These are phyloP conservation scores for Carex scoparia DNA, from an alignment of 176 grass and related monocot genomes.

Conservation along the genomic window DNA sequence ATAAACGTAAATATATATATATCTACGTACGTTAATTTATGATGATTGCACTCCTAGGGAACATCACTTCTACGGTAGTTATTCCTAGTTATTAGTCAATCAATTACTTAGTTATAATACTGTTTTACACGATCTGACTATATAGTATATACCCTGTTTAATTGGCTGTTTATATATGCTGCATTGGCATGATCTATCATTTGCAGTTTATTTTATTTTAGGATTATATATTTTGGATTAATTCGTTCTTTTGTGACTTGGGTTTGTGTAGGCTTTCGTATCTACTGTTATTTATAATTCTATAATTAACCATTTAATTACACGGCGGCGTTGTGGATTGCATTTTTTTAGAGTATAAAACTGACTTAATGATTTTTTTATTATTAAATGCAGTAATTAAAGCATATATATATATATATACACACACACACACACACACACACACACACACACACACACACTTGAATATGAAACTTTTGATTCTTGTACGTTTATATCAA, in stretches of 20 bases:
- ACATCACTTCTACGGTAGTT: neutral
- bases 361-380: no score
- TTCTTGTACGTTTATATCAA: no score
- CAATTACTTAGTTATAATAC: neutral
- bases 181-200: neutral
- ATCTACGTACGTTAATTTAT: neutral
- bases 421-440: no score
- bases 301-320: no score
- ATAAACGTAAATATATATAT: neutral
- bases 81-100: neutral
- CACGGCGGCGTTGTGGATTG: no score
- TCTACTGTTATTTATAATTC: no score
- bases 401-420: no score
- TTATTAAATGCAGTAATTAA: no score
- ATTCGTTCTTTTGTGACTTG: neutral
- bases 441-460: no score
- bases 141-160: neutral
- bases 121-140: neutral
- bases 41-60: constrained; percentile 5
- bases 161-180: neutral
- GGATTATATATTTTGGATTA: neutral
- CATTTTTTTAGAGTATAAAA: no score
- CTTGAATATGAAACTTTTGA: no score
- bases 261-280: no score
- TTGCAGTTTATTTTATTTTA: neutral